phyloP scores from a whole-genome alignment of 768 basidiomycete genomes.

The Exidia glandulosa region DNA sequence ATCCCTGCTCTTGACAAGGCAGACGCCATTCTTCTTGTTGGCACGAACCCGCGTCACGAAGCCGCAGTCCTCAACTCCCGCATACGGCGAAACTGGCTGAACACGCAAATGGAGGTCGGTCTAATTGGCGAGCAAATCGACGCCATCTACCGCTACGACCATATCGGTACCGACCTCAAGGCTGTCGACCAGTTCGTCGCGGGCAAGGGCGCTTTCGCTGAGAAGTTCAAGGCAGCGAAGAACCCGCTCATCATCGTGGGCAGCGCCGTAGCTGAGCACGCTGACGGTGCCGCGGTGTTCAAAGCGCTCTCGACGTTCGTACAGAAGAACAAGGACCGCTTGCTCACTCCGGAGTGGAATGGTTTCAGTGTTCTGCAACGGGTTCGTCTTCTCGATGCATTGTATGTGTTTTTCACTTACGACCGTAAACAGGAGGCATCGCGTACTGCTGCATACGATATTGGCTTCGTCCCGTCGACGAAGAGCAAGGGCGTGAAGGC shows the following conservation, averaged over 20 bases:
- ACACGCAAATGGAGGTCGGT: constrained; percentile 76
- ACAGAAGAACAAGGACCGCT: constrained; percentile 57
- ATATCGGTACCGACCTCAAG: constrained; percentile 68
- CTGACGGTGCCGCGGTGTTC: constrained; percentile 70
- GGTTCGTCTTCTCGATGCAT: constrained; percentile 36
- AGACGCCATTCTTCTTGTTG: constrained; percentile 86
- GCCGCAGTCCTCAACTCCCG: constrained; percentile 96
- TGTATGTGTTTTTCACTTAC: constrained; percentile 1
- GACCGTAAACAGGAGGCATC: constrained; percentile 58
- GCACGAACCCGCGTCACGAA: constrained; percentile 95
- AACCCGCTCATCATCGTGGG: constrained; percentile 90
- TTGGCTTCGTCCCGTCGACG: constrained; percentile 83
- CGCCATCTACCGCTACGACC: constrained; percentile 87
- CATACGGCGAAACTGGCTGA: constrained; percentile 89
- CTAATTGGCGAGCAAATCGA: constrained; percentile 86
- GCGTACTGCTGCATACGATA: constrained; percentile 86
- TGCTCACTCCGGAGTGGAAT: constrained; percentile 88
- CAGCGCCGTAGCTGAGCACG: constrained; percentile 73
- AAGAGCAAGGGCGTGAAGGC: constrained; percentile 64
- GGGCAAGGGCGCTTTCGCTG: constrained; percentile 68
- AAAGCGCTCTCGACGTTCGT: constrained; percentile 72
- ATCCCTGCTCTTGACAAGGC: constrained; percentile 86
- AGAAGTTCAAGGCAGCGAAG: constrained; percentile 83
- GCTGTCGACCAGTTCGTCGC: constrained; percentile 67
- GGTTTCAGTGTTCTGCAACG: constrained; percentile 90